phyloP scores from a whole-genome alignment of 345 rosid genomes.

The Eucalyptus pauciflora region DNA sequence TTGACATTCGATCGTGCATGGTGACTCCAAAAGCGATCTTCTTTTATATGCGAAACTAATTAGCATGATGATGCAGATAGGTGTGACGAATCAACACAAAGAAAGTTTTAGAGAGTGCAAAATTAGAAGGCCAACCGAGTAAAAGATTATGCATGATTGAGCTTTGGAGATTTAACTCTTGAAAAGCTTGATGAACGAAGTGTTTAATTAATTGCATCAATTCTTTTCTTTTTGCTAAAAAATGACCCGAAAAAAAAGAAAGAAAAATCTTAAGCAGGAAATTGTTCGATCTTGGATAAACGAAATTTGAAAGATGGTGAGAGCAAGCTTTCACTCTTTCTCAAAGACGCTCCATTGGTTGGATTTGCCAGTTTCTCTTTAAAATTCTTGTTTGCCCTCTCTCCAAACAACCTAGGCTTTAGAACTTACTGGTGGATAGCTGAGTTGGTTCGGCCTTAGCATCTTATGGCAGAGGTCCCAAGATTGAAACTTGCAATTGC shows the following conservation, averaged over 20 bases:
- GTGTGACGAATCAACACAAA: neutral
- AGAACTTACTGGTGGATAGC: too few relatives aligned
- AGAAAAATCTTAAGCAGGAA: neutral
- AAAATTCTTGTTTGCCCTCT: constrained; percentile 77
- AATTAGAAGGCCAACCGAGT: neutral
- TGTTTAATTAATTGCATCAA: too few relatives aligned
- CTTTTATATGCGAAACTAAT: neutral
- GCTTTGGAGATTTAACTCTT: neutral
- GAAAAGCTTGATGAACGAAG: neutral
- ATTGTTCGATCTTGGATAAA: neutral
- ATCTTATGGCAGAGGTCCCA: too few relatives aligned
- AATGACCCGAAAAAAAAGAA: neutral
- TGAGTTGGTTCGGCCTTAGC: too few relatives aligned
- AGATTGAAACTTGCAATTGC: too few relatives aligned
- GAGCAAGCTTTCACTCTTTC: neutral
- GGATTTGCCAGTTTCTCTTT: constrained; percentile 36
- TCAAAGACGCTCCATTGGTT: neutral
- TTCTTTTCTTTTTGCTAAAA: neutral
- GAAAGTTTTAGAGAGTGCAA: neutral
- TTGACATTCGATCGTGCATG: fast-evolving
- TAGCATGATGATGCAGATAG: neutral
- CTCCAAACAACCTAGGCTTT: constrained; percentile 27
- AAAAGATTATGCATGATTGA: neutral
- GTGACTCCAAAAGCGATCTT: neutral
- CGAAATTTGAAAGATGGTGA: too few relatives aligned